Evolutionary conservation across 257 asterid genomes (phyloP).

Genomic region (Primulina eburnea): DNA sequence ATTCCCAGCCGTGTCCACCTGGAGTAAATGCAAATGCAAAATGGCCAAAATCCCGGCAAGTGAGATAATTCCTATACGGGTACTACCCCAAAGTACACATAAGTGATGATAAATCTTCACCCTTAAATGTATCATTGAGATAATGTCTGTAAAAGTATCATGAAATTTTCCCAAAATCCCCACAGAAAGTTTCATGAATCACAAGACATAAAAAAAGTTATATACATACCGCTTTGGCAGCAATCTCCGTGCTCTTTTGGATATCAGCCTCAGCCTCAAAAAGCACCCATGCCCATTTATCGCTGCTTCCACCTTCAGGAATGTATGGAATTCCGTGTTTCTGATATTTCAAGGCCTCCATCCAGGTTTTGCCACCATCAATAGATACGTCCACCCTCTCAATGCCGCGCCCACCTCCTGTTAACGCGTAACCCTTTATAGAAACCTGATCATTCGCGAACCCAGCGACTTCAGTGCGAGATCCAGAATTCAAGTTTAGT

Average conservation of each 20-base stretch:
- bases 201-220: too few relatives aligned
- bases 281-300: constrained; percentile 98
- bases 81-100: too few relatives aligned
- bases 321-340: constrained; percentile 60
- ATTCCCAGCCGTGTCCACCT: constrained; percentile 87
- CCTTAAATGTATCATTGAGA: too few relatives aligned
- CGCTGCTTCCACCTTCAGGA: constrained; percentile 58
- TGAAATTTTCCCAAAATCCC: too few relatives aligned
- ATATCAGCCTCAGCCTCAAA: constrained; percentile 79
- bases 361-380: constrained; percentile 89
- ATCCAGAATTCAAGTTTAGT: too few relatives aligned
- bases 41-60: too few relatives aligned
- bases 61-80: too few relatives aligned
- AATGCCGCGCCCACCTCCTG: constrained; percentile 98
- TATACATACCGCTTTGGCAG: constrained; percentile 76
- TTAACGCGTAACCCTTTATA: constrained; percentile 84
- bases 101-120: too few relatives aligned
- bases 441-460: constrained; percentile 45
- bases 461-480: too few relatives aligned
- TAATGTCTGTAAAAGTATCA: too few relatives aligned
- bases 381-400: constrained; percentile 87
- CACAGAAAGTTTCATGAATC: too few relatives aligned
- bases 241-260: constrained; percentile 56
- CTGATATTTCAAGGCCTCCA: constrained; percentile 80
- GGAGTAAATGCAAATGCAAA: constrained; percentile 6